phyloP scores from a whole-genome alignment of 768 basidiomycete genomes.

The Suillus sp. region DNA sequence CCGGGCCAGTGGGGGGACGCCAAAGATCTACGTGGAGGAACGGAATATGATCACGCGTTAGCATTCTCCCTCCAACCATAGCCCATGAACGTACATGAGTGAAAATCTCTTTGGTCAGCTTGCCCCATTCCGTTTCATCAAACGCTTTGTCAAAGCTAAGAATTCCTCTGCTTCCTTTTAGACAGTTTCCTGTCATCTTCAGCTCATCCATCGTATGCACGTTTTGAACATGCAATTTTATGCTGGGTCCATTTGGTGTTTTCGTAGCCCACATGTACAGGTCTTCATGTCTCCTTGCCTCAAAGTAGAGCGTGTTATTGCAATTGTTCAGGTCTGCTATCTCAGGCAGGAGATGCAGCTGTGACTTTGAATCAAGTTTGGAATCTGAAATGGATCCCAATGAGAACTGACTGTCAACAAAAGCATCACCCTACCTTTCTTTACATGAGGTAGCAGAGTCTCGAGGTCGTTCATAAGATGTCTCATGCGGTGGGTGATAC shows the following conservation, averaged over 20 bases:
- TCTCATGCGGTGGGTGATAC: constrained; percentile 94
- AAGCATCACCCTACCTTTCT: constrained; percentile 72
- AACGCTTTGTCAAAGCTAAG: constrained; percentile 91
- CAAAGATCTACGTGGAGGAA: constrained; percentile 74
- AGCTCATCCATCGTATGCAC: constrained; percentile 99
- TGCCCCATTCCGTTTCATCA: constrained; percentile 86
- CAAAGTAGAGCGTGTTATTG: constrained; percentile 97
- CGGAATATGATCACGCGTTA: background rate
- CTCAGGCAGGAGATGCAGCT: constrained; percentile 90
- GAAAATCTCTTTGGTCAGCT: constrained; percentile 89
- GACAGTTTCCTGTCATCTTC: constrained; percentile 98
- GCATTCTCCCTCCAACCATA: constrained; percentile 9
- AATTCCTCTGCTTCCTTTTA: constrained; percentile 92
- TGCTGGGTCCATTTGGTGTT: constrained; percentile 95
- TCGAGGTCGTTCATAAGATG: constrained; percentile 97
- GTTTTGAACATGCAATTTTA: constrained; percentile 98
- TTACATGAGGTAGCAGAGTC: constrained; percentile 87
- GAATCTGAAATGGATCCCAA: constrained; percentile 60
- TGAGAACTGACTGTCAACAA: background rate
- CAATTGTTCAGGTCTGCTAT: constrained; percentile 97
- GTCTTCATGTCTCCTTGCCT: constrained; percentile 93
- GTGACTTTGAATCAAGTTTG: constrained; percentile 96
- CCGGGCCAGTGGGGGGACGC: constrained; percentile 88
- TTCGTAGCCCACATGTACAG: constrained; percentile 96
- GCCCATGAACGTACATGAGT: constrained; percentile 67